Conservation (phyloP, 805 yeast genomes). For the Priceomyces haplophilus region DNA sequence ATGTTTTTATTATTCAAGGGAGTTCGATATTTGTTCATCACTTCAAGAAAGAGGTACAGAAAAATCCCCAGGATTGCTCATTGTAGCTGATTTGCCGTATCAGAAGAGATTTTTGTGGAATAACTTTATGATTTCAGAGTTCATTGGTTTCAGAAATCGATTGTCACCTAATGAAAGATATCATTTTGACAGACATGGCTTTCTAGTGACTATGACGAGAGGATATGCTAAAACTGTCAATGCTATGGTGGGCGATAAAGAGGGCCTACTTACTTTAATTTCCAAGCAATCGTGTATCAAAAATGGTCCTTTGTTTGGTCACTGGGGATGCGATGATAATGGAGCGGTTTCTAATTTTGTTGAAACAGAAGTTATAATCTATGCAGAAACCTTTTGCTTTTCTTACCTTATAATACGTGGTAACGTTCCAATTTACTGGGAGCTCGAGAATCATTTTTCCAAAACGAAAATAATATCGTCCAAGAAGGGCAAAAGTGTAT, state of each 20-base stretch:
- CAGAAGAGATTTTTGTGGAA: slow-evolving; percentile 53
- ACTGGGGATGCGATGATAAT: slow-evolving; percentile 57
- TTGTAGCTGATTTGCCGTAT: slow-evolving; percentile 38
- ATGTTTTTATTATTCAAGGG: slow-evolving; percentile 46
- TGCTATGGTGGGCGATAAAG: slow-evolving; percentile 28
- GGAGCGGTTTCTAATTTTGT: slow-evolving; percentile 51
- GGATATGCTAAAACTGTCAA: slow-evolving; percentile 51
- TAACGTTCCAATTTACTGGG: slow-evolving; percentile 57
- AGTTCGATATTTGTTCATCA: slow-evolving; percentile 45
- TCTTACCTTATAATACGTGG: slow-evolving; percentile 49
- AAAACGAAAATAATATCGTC: slow-evolving; percentile 31
- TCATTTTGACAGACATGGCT: slow-evolving; percentile 45
- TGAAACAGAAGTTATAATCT: slow-evolving; percentile 50
- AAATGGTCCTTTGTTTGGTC: slow-evolving; percentile 51
- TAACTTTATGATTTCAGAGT: slow-evolving; percentile 41
- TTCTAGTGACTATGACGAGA: slow-evolving; percentile 46
- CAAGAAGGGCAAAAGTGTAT: slow-evolving; percentile 37
- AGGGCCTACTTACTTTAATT: slow-evolving; percentile 45
- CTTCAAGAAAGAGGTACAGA: slow-evolving; percentile 43
- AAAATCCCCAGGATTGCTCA: slow-evolving; percentile 11
- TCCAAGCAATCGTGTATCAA: slow-evolving; percentile 51
- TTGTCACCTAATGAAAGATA: slow-evolving; percentile 38
- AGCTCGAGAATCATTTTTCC: slow-evolving; percentile 42
- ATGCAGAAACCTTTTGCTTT: slow-evolving; percentile 38
- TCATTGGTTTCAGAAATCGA: slow-evolving; percentile 45